Evolutionary conservation across 148 eudicot genomes (phyloP), one percentile per base, ranked within the genome.

Genomic region (Gaultheria prostrata): DNA sequence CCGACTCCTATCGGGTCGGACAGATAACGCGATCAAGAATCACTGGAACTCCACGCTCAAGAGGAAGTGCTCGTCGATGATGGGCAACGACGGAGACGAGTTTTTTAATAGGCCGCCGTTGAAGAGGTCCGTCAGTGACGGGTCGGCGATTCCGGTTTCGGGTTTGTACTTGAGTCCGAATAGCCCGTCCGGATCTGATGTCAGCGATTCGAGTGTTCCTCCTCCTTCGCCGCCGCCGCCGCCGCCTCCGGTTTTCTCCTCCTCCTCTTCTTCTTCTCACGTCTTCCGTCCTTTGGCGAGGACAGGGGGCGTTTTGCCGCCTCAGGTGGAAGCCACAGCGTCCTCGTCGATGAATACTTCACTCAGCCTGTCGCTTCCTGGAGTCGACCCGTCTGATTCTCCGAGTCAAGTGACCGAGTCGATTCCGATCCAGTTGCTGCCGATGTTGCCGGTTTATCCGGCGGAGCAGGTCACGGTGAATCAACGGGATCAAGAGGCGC

Each of bases 21-120:
- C 98, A 30, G 98, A 95, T 63, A 95, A 95, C 91, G 95, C 98
- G 4, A 94, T 95, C 2, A 95, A 95, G 85, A 95, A 95, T 76
- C 98, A 95, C 82, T 95, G 98, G 98, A 95, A 95, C 89, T 91
- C 95, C 0, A 93, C 98, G 0, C 83, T 95, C 26, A 93, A 94
- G 87, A 82, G 98, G 43, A 93, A 92, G 87, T 89, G 91, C 76
- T 88, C 88, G 17, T 91, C 94, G 0, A 80, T 88, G 78, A 54
- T 54, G 50, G 14, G 80, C 18, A 89, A 86, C 8, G 89, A 82
- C 2, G 78, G 80, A 17, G 85, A 82, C 21, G 88, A 78, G 21
- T 88, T 82, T 2, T 73, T 63, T 3, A 76, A 79, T 0, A 53
- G 78, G 51, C 79, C 49, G 63, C 95, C 93, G 54, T 50, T 92